Evolutionary conservation across 2,329 filamentous ascomycete species (phyloP).

Genomic region (Graphilbum ipis-grandicollis): DNA sequence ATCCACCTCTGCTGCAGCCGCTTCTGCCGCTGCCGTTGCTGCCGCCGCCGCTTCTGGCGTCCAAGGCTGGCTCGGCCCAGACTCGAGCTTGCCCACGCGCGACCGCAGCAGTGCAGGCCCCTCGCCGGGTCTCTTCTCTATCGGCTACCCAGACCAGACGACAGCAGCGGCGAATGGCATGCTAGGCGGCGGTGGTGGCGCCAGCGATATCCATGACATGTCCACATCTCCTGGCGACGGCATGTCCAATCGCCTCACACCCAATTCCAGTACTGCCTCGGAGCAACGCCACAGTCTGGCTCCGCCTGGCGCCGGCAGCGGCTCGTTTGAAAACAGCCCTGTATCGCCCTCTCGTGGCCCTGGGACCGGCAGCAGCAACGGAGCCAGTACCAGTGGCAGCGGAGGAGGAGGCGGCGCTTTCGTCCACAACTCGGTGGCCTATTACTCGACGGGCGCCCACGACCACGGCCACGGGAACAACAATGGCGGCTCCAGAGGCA

Average conservation of each 20-base stretch:
- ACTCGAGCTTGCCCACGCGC: constrained; percentile 19
- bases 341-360: constrained; percentile 16
- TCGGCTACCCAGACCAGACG: too few species aligned
- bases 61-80: constrained; percentile 19
- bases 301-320: constrained; percentile 9
- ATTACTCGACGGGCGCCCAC: too few species aligned
- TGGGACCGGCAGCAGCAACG: background rate
- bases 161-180: too few species aligned
- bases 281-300: constrained; percentile 19
- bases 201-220: constrained; percentile 19
- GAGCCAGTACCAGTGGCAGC: constrained; percentile 4
- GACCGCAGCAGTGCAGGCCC: constrained; percentile 11
- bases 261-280: constrained; percentile 36
- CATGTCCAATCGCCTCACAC: constrained; percentile 37
- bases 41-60: background rate
- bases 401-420: constrained; percentile 25
- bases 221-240: constrained; percentile 31
- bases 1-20: background rate
- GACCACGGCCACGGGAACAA: constrained; percentile 6
- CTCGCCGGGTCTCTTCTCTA: too few species aligned
- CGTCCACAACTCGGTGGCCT: too few species aligned
- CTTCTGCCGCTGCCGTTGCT: background rate
- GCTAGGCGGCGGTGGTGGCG: too few species aligned
- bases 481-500: background rate
- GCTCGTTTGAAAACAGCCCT: constrained; percentile 35